Evolutionary conservation across 176 grass and related monocot genomes (phyloP), one percentile per base, ranked within the genome.

Genomic region (Eleusine indica): DNA sequence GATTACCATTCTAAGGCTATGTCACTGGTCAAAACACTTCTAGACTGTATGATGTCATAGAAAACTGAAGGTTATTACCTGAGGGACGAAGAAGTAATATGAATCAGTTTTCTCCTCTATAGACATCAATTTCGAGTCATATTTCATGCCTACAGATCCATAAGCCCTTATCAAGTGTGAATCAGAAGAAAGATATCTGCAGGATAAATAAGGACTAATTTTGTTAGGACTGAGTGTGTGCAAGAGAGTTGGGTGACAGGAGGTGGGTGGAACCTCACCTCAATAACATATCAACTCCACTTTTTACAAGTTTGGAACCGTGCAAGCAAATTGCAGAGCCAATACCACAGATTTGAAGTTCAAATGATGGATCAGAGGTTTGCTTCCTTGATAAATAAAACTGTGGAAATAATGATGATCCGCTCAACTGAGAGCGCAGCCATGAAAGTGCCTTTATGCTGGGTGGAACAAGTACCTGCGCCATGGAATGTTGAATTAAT

Each of bases 81-180:
- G 91, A 68, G 96, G 96, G 72, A 98, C 90, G 77, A 95, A 98
- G 69, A 98, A 82, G 84, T 80, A 93, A 87, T 91, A 98, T 51
- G 89, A 95, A 80, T 58, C 82, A 47, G 22, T 17, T 69, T 73
- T 82, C 70, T 91, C 77, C 79, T 86, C 90, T 78, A 92, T 62
- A 57, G 73, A 77, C 16, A 80, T 28, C 58, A 48, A 69, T 28
- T 82, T 71, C 17, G 71, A 77, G 77, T 76, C 82, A 77, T 64
- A 91, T 69, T 87, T 87, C 58, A 97, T 84, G 83, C 87, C 89
- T 80, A 83, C 18, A 43, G 89, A 90, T 69, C 96, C 96, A 88
- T 98, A 98, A 87, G 96, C 91, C 61, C 76, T 89, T 88, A 93
- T 68, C 43, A 82, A 72, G 60, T 70, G 80, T 85, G 89, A 92